Evolutionary conservation across 805 yeast genomes (phyloP), one percentile per base, ranked within the genome.

Genomic region (Spencermartinsiella europaea): DNA sequence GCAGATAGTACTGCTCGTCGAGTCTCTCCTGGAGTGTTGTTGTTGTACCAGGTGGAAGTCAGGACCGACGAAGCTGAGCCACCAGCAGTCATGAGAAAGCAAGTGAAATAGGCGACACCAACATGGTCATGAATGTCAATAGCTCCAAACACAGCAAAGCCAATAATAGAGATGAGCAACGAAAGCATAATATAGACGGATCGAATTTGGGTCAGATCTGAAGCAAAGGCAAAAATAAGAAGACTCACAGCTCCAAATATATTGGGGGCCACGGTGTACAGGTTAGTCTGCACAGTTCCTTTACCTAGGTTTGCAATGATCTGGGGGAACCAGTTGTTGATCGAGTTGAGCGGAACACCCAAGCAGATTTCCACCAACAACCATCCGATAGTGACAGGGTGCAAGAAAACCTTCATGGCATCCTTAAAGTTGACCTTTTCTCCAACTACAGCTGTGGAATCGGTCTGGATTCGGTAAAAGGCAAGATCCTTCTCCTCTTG

Each of bases 271-370:
- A 74, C 76, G 12, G 78, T 81, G 66, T 79, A 83, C 49, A 80
- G 74, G 61, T 85, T 82, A 10, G 91, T 89, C 46, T 73, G 69
- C 55, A 76, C 81, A 5, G 84, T 81, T 2, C 86, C 77, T 68
- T 80, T 71, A 16, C 83, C 83, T 68, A 80, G 65, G 44, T 71
- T 64, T 38, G 65, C 69, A 52, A 80, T 78, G 55, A 80, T 79
- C 66, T 73, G 78, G 2, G 79, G 77, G 50, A 73, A 71, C 76
- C 76, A 72, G 56, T 70, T 72, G 46, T 70, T 69, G 48, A 71
- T 66, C n/a, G 75, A 71, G 49, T 71, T 72, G 28, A 74, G 58
- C 2, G 78, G 78, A 20, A 74, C 78, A 45, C 77, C 78, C 39
- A 73, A 66, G 35, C 68, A 61, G 38, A 73, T 58, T 61, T 74